Base-by-base conservation (phyloP, 2,329 filamentous ascomycete genomes). In the Hypomyces perniciosus region DNA sequence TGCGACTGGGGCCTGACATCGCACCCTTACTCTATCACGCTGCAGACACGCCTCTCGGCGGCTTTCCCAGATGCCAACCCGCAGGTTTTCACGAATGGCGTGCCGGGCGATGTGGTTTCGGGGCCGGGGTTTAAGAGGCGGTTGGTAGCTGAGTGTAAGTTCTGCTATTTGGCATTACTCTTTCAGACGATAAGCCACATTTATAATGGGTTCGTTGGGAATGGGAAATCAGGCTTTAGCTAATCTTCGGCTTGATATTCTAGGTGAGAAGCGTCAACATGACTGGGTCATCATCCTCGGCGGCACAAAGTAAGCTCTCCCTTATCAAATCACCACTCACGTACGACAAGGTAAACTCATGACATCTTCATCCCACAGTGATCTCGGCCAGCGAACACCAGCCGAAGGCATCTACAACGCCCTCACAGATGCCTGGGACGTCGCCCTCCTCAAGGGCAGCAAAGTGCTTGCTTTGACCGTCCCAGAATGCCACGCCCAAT, bases 231-330 rank as follows among this genome's bases (percentile, higher is more conserved):
- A 20, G 3, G 20, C 3, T 20, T 20, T 20, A 20, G 20, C 20
- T 20, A 20, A 20, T 20, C 20, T 20, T 20, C 20, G 20, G 20
- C 20, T 20, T 20, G 39, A 49, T 40, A 28, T 31, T n/a, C 29
- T 30, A 65, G 63, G 59, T 49, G 44, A 57, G n/a, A 54, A 52
- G 30, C 53, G 54, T 4, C 51, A 55, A 1, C 82, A 71, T 56
- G 78, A 85, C 68, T 86, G 81, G 80, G 75, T 78, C 10, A 75
- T 86, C 31, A 65, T 85, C 4, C 72, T 86, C 2, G 83, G 80
- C 7, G 83, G 83, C 2, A 85, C 83, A 44, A 86, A 86, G 70
- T 77, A 66, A 47, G 70, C 61, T 2, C n/a, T 10, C 7, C 8
- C n/a, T 9, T 26, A 12, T 8, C 38, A n/a, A 13, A 37, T 37